phyloP scores from a whole-genome alignment of 2,329 filamentous ascomycete genomes.

The Alternaria atra region DNA sequence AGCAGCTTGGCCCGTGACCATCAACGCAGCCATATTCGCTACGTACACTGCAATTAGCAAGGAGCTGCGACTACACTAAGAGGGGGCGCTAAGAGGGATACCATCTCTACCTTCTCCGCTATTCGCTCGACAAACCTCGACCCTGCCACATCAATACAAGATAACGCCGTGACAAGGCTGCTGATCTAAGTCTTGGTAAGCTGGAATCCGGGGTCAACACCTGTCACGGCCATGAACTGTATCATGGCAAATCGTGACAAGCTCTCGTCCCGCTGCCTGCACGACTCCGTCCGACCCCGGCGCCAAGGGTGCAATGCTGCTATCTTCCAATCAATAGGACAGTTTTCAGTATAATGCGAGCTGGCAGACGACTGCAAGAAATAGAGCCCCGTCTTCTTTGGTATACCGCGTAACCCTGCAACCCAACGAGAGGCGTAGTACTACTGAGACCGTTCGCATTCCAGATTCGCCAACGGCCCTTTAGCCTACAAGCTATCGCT shows the following conservation, averaged over 20 bases:
- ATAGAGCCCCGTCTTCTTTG: too few species aligned
- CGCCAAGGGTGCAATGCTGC: constrained; percentile 1
- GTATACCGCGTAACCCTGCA: too few species aligned
- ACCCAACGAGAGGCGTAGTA: neutral
- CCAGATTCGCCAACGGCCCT: neutral
- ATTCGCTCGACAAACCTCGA: neutral
- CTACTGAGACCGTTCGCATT: neutral
- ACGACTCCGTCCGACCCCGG: constrained; percentile 12
- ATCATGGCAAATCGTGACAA: constrained; percentile 11
- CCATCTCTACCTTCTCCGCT: neutral
- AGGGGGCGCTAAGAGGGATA: neutral
- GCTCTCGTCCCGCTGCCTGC: constrained; percentile 23
- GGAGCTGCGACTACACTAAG: constrained; percentile 11
- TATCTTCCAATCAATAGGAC: constrained; percentile 15
- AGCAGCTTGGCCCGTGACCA: constrained; percentile 21
- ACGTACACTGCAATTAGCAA: constrained; percentile 14
- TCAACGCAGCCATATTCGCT: constrained; percentile 14
- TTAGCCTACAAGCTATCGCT: neutral
- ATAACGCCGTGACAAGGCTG: constrained; percentile 22
- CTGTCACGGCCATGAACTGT: constrained; percentile 16
- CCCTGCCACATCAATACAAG: constrained; percentile 4
- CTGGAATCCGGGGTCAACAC: constrained; percentile 28
- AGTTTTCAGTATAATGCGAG: neutral
- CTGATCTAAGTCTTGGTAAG: constrained; percentile 28
- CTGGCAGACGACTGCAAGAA: constrained; percentile 1